Percentiles rank a stretch among this genome's conserved stretches.
Evolutionary conservation across 1,284 basidiomycete genomes (phyloP).

Genomic region (Fistulina hepatica): DNA sequence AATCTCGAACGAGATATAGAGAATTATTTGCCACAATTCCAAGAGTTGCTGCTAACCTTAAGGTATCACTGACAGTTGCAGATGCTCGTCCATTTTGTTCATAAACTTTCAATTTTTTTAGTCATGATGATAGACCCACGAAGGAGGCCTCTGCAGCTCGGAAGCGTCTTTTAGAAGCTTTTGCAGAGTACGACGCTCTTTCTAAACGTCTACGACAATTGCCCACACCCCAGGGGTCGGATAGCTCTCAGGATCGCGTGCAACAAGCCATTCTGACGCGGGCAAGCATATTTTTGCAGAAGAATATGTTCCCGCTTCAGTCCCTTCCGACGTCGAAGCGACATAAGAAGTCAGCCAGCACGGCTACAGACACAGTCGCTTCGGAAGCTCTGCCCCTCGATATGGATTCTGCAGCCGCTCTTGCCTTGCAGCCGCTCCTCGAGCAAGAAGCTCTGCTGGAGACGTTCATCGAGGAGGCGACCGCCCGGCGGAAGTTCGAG

Average conservation of each 20-base stretch:
- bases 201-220: constrained; percentile 75
- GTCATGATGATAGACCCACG: constrained; percentile 49
- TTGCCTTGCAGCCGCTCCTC: constrained; percentile 69
- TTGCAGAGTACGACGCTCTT: constrained; percentile 81
- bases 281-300: constrained; percentile 77
- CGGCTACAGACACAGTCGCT: not conserved
- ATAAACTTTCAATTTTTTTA: constrained; percentile 30
- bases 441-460: constrained; percentile 88
- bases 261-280: constrained; percentile 73
- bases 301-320: constrained; percentile 80
- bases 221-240: constrained; percentile 45
- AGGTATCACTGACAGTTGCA: constrained; percentile 27
- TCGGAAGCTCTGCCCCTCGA: constrained; percentile 33
- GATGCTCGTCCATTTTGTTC: constrained; percentile 33
- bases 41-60: constrained; percentile 35
- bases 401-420: constrained; percentile 58
- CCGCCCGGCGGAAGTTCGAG: constrained; percentile 79
- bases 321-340: constrained; percentile 51
- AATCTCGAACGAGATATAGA: constrained; percentile 56
- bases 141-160: constrained; percentile 62
- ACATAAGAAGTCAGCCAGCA: constrained; percentile 1
- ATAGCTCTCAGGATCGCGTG: constrained; percentile 73
- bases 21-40: constrained; percentile 38
- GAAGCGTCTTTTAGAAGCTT: constrained; percentile 73
- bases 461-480: constrained; percentile 73